phyloP scores from a whole-genome alignment of 2,329 filamentous ascomycete genomes.

The Chaetomiaceae sp. region DNA sequence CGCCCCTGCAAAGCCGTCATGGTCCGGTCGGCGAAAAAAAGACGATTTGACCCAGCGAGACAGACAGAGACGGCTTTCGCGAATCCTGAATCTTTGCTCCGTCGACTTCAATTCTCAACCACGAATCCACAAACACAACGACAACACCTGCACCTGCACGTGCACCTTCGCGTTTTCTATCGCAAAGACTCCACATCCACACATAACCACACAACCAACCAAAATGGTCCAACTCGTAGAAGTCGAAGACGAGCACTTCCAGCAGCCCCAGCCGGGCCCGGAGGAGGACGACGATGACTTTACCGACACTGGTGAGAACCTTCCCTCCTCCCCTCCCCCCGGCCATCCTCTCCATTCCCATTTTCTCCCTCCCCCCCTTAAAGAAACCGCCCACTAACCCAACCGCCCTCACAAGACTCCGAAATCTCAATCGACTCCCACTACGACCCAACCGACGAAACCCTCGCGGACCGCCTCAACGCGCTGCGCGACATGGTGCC shows the following conservation, averaged over 20 bases:
- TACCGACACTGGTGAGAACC: conserved; percentile 75
- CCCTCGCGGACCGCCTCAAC: conserved; percentile 63
- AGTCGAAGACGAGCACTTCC: conserved; percentile 94
- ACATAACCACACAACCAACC: conserved; percentile 23
- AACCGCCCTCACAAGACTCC: conserved; percentile 54
- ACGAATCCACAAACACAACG: neutral
- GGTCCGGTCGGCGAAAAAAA: conserved; percentile 18
- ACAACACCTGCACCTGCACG: neutral
- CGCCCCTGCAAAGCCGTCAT: conserved; percentile 19
- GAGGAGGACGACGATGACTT: conserved; percentile 88
- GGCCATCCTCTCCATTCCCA: neutral
- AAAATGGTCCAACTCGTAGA: conserved; percentile 95
- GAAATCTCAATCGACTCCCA: conserved; percentile 80
- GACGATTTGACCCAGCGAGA: conserved; percentile 3
- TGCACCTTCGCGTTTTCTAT: neutral
- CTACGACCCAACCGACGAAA: conserved; percentile 55
- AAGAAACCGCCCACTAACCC: neutral
- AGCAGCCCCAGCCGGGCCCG: conserved; percentile 61
- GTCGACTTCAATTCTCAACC: conserved; percentile 7
- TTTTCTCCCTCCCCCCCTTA: neutral
- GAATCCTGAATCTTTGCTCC: conserved; percentile 13
- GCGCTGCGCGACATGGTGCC: conserved; percentile 74
- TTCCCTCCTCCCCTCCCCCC: neutral
- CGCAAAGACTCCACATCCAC: neutral
- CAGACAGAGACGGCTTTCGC: conserved; percentile 7